Evolutionary conservation across 2,329 filamentous ascomycete species (phyloP).

Genomic region (Neonectria faginata): DNA sequence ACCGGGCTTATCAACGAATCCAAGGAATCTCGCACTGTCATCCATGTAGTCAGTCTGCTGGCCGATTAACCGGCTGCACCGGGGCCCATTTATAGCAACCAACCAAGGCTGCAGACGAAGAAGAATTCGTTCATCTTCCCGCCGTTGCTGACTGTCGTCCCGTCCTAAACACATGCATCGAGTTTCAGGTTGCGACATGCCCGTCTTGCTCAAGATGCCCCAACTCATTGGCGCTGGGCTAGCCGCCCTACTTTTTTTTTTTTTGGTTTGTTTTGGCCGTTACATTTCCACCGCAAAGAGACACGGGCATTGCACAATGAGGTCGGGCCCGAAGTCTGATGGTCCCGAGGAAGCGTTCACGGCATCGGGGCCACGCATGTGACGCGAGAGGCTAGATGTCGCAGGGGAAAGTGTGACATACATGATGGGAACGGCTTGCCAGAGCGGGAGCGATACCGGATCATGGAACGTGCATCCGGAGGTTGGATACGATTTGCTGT

Average conservation of each 20-base stretch:
- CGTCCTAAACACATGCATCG: not conserved
- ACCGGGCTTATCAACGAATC: not conserved
- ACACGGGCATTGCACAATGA: not conserved
- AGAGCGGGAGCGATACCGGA: too few species aligned
- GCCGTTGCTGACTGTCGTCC: not conserved
- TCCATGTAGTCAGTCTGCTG: not conserved
- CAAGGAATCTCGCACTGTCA: not conserved
- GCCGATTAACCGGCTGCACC: not conserved
- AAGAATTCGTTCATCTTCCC: not conserved
- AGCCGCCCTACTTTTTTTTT: not conserved
- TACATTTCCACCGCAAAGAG: not conserved
- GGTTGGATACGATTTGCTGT: too few species aligned
- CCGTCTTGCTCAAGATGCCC: not conserved
- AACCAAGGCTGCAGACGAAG: not conserved
- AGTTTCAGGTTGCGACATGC: too few species aligned
- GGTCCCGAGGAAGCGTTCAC: not conserved
- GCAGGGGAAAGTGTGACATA: not conserved
- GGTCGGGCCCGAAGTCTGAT: not conserved
- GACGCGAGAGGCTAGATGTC: not conserved
- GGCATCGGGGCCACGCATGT: not conserved
- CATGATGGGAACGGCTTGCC: not conserved
- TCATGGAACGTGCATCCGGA: too few species aligned
- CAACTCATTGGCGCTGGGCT: not conserved
- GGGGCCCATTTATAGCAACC: not conserved
- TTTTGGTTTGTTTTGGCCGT: too few species aligned